These are phyloP conservation scores for Malania oleifera DNA, from an alignment of 164 flowering plant species.

Conservation along the genomic window DNA sequence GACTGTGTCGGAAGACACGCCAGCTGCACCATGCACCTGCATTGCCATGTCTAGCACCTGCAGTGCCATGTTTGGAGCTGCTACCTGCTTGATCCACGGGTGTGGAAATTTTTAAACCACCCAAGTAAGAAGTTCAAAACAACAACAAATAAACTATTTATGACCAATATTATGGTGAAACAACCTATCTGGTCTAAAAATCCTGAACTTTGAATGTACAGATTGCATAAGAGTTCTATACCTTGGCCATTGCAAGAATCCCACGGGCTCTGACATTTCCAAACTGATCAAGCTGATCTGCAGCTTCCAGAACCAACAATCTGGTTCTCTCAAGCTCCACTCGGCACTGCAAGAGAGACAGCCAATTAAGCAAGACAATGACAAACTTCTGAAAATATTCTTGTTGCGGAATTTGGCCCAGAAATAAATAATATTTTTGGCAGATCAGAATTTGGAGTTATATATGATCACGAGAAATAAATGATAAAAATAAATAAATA, in stretches of 20 bases:
- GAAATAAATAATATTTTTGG: too few species aligned
- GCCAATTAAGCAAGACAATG: neutral
- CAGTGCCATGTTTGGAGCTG: slow-evolving; percentile 93
- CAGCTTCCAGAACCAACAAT: slow-evolving; percentile 89
- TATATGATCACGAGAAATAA: too few species aligned
- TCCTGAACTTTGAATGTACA: neutral
- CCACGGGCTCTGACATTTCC: slow-evolving; percentile 96
- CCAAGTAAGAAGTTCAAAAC: neutral
- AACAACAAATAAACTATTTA: too few species aligned
- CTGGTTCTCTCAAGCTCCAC: slow-evolving; percentile 80
- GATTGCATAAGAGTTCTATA: slow-evolving; percentile 11
- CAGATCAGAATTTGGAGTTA: too few species aligned
- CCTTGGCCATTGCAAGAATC: slow-evolving; percentile 97
- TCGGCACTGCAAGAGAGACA: slow-evolving; percentile 61
- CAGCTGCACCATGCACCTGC: slow-evolving; percentile 97
- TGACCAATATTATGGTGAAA: too few species aligned
- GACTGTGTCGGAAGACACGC: slow-evolving; percentile 84
- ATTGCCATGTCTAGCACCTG: slow-evolving; percentile 89
- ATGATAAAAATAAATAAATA: too few species aligned
- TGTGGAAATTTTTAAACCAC: too few species aligned
- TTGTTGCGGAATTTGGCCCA: too few species aligned
- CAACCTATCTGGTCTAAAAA: neutral
- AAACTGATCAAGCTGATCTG: slow-evolving; percentile 86
- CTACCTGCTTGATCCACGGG: too few species aligned
- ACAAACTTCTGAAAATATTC: too few species aligned